phyloP scores from a whole-genome alignment of 1,284 basidiomycete genomes.

The Rhodotorula sp. region DNA sequence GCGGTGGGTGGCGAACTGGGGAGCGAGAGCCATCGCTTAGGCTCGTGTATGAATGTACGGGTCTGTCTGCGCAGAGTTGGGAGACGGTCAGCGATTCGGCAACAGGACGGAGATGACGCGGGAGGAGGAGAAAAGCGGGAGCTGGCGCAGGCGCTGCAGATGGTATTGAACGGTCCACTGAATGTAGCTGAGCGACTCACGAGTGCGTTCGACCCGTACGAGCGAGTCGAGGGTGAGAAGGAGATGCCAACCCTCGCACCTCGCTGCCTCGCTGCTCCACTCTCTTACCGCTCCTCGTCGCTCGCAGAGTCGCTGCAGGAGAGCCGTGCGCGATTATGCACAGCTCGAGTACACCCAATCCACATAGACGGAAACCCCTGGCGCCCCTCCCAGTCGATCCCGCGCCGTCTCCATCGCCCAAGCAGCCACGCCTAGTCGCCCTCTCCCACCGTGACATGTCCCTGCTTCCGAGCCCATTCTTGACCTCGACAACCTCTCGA shows the following conservation, averaged over 20 bases:
- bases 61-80: not conserved
- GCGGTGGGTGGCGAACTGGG: slow-evolving; percentile 58
- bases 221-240: not conserved
- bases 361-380: slow-evolving; percentile 2
- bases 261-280: too few relatives aligned
- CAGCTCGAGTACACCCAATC: not conserved
- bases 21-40: slow-evolving; percentile 19
- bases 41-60: not conserved
- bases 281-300: not conserved
- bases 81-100: not conserved
- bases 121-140: not conserved
- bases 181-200: not conserved
- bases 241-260: not conserved
- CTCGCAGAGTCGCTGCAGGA: not conserved
- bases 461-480: slow-evolving; percentile 25
- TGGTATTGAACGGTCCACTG: too few relatives aligned
- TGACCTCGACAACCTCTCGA: not conserved
- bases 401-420: not conserved
- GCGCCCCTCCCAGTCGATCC: slow-evolving; percentile 9
- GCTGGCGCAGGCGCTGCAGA: too few relatives aligned
- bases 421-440: not conserved
- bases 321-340: not conserved
- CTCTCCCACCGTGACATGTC: slow-evolving; percentile 7
- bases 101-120: not conserved
- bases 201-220: not conserved